Percentiles rank a stretch among this genome's conserved stretches.
Conservation (phyloP, 345 rosid species). For the thale cress (Arabidopsis thaliana) region DNA sequence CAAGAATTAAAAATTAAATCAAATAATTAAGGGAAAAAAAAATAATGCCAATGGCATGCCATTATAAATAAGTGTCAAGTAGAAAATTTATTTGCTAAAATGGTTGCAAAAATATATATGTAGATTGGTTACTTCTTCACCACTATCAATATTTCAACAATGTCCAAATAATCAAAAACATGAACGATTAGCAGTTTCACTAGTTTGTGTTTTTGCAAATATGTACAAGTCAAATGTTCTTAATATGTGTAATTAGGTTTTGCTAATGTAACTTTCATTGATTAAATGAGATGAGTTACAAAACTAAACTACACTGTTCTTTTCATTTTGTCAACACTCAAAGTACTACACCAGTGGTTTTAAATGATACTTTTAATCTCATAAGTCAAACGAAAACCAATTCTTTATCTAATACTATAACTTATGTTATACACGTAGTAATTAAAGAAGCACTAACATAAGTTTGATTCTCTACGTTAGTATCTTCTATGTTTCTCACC, state of each 20-base stretch:
- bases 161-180: not conserved
- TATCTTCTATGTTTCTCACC: slow-evolving; percentile 11
- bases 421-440: slow-evolving; percentile 20
- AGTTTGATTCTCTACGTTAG: slow-evolving; percentile 31
- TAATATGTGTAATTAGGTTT: slow-evolving; percentile 9
- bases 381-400: slow-evolving; percentile 29
- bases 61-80: too few relatives aligned
- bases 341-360: slow-evolving; percentile 1
- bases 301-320: slow-evolving; percentile 20
- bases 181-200: not conserved
- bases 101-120: too few relatives aligned
- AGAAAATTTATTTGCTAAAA: too few relatives aligned
- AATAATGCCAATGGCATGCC: too few relatives aligned
- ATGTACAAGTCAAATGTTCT: not conserved
- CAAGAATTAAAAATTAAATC: too few relatives aligned
- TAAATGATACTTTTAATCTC: not conserved
- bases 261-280: slow-evolving; percentile 23
- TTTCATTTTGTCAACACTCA: not conserved
- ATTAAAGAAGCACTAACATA: slow-evolving; percentile 24
- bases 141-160: not conserved
- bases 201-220: not conserved
- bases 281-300: slow-evolving; percentile 29
- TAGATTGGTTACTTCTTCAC: not conserved
- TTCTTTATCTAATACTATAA: slow-evolving; percentile 8
- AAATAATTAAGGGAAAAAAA: too few relatives aligned